A percentile compares a stretch with the other conserved stretches of the same genome.
These are phyloP conservation scores for Citrus inodora DNA, from an alignment of 345 rosid species.

Conservation along the genomic window DNA sequence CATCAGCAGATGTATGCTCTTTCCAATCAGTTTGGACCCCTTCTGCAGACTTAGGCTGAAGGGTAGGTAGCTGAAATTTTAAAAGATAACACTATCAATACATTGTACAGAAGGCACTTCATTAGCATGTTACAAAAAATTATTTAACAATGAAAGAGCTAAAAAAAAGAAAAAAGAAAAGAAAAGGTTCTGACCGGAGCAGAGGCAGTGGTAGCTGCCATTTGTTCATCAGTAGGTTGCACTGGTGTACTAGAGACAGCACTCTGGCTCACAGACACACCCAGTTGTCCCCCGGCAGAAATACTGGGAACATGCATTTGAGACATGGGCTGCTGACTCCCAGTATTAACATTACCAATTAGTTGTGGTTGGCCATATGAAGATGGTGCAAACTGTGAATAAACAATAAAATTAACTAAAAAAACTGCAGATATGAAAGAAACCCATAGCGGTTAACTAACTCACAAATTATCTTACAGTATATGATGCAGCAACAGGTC, in stretches of 20 bases:
- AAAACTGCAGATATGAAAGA: constrained; percentile 7
- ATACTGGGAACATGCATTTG: constrained; percentile 44
- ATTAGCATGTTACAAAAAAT: not conserved
- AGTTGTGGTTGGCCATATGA: constrained; percentile 51
- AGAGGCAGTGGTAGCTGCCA: constrained; percentile 33
- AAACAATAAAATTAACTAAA: constrained; percentile 17
- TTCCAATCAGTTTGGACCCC: constrained; percentile 66
- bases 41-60: constrained; percentile 41
- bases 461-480: constrained; percentile 45
- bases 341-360: constrained; percentile 28
- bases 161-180: constrained; percentile 3
- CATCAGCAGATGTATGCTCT: constrained; percentile 81
- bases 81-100: constrained; percentile 5
- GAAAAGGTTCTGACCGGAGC: constrained; percentile 35
- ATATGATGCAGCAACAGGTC: constrained; percentile 55
- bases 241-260: constrained; percentile 33
- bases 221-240: constrained; percentile 44
- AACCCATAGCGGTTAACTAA: constrained; percentile 14
- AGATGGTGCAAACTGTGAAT: constrained; percentile 64
- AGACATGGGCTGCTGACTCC: constrained; percentile 46
- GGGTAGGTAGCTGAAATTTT: constrained; percentile 34
- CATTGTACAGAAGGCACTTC: not conserved
- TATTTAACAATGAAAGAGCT: not conserved
- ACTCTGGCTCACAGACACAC: constrained; percentile 40
- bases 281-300: constrained; percentile 51